A percentile compares a stretch with the other conserved stretches of the same genome.
Evolutionary conservation across 2,329 filamentous ascomycete genomes (phyloP).

Genomic region (Alternaria sp.): DNA sequence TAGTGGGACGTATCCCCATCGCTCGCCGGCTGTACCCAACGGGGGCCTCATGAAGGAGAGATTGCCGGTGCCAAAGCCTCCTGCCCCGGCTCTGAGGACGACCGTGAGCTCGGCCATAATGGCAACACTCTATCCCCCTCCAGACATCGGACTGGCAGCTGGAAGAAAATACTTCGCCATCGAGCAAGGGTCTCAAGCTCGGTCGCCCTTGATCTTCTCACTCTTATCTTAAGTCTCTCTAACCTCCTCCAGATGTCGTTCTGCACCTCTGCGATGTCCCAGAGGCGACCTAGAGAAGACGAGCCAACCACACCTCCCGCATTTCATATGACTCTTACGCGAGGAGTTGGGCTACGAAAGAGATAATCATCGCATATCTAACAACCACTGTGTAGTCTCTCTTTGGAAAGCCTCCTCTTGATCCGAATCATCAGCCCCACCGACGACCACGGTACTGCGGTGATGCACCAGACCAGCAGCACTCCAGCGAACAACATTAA

Average conservation of each 20-base stretch:
- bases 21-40: background rate
- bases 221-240: background rate
- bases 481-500: background rate
- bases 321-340: background rate
- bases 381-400: background rate
- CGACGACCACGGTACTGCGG: background rate
- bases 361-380: background rate
- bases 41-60: background rate
- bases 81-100: background rate
- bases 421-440: background rate
- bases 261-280: background rate
- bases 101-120: background rate
- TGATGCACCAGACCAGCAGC: background rate
- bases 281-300: background rate
- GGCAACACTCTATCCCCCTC: constrained; percentile 12
- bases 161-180: constrained; percentile 43
- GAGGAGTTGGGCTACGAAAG: background rate
- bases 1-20: background rate
- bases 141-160: constrained; percentile 49
- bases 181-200: constrained; percentile 36
- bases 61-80: background rate
- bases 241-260: background rate
- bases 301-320: background rate
- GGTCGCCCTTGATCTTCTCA: background rate
- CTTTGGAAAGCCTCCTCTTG: background rate